Evolutionary conservation across 441 rosid genomes (phyloP).

Genomic region (Corymbia calophylla): DNA sequence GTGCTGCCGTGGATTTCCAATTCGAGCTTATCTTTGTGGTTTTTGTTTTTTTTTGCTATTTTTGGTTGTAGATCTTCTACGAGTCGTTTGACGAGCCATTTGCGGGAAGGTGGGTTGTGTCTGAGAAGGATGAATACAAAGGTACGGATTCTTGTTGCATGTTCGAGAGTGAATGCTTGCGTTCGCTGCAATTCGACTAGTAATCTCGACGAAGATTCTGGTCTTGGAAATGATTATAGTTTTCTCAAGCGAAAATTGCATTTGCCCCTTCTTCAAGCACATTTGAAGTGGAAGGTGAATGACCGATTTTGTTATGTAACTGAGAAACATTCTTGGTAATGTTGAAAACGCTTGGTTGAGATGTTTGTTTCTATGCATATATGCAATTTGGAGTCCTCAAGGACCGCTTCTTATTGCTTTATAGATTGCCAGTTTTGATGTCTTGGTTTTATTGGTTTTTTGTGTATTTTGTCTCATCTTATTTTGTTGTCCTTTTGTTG

Average conservation of each 20-base stretch:
- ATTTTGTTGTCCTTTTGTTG: background rate
- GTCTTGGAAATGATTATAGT: background rate
- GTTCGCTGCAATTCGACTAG: background rate
- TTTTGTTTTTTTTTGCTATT: background rate
- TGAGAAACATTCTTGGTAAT: background rate
- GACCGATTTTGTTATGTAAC: background rate
- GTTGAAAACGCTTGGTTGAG: background rate
- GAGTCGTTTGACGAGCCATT: slow-evolving; percentile 18
- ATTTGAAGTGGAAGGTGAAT: background rate
- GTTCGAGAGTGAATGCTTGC: background rate
- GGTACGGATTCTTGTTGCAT: background rate
- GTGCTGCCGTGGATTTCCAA: background rate
- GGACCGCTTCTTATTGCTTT: background rate
- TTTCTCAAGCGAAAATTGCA: background rate
- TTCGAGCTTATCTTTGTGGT: background rate
- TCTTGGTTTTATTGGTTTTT: background rate
- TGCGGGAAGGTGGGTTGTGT: slow-evolving; percentile 19
- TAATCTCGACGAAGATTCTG: background rate
- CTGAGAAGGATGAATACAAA: slow-evolving; percentile 13
- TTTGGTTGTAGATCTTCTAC: slow-evolving; percentile 11
- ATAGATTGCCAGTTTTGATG: background rate
- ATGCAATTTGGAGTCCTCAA: background rate
- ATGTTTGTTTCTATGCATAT: background rate
- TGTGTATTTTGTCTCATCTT: background rate
- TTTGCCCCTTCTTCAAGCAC: background rate